Base-by-base conservation (phyloP, 2,329 filamentous ascomycete species). In the Mollisiaceae sp. region DNA sequence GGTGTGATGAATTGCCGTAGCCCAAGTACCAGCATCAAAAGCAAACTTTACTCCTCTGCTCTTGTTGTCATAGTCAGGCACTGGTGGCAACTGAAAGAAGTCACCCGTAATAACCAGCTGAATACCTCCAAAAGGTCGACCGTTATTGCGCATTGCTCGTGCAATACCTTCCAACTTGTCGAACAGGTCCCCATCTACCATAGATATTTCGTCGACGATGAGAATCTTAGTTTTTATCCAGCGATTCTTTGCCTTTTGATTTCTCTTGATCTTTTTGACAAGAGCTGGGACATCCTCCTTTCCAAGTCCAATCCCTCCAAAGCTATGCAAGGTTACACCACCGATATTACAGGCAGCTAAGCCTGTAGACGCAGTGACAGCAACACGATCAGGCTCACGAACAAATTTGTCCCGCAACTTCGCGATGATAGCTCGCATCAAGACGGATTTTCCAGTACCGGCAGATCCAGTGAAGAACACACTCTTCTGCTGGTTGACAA, bases 391-490 rank as follows among this genome's bases (percentile, higher is more conserved):
- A 0, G 90, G 88, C 70, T 97, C 92, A 59, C 86, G 85, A 2
- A 79, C 81, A 77, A 90, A 91, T 75, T 96, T 97, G 68, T 86
- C 87, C 66, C 91, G 91, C 59, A 99, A 77, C 4, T 91, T 88
- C 5, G 86, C 81, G 72, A 99, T 98, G 67, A 98, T 97, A 70
- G 96, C 89, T 69, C 94, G 87, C 85, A 99, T 93, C 64, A 99
- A 80, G 4, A 99, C 94, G 1, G 95, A 99, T 82, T 99, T 99
- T 78, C 95, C 95, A 4, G 95, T 97, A 83, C 91, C 93, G 65
- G 95, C 95, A 65, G 95, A 97, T 72, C 95, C 95, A 0, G 95
- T 99, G 78, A 99, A 99, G 81, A 99, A 99, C 2, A 97, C 94
- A 72, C 94, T 98, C 77, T 93, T 90, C 65, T 86, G 86, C 69